Base-by-base conservation (phyloP, 768 basidiomycete genomes). In the Pholiota microspora region DNA sequence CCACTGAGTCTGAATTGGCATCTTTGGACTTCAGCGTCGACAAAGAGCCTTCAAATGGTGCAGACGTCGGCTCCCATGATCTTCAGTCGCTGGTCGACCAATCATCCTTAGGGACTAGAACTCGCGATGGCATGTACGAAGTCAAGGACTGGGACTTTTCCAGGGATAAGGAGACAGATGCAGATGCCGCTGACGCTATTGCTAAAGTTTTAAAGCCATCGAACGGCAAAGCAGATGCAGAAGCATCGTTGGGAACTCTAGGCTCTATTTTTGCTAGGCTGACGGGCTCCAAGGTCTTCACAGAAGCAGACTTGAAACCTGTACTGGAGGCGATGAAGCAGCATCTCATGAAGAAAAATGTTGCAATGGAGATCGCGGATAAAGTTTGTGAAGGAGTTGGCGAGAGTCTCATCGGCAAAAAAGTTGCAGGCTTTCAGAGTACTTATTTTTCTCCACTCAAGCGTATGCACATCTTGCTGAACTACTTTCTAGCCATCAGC, bases 311-410 rank as follows among this genome's bases (percentile, higher is more conserved):
- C 68, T 70, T 98, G 51, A 82, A 83, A 60, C 96, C 96, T 7
- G 90, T 96, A 0, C 68, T 98, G 42, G 88, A 88, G 48, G 91
- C 85, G 15, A 98, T 98, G 94, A 94, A 96, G 69, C 92, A 95
- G 57, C 96, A 98, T 70, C 77, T 99, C 42, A 98, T 98, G 94
- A 85, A 89, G 73, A 98, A 98, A 78, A 99, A 99, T 64, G 97
- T 99, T 4, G 97, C 97, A 3, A 91, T 85, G 70, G 94, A 95
- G 55, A 98, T 98, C 58, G 80, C 95, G 10, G 93, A 95, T 57
- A 93, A 94, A 69, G 84, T 99, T 9, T 96, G 94, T 64, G 94
- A 96, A 67, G 85, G 90, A 5, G 94, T 99, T n/a, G 93, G 92
- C 0, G 85, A 92, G 64, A 83, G 82, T 38, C 78, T 99, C 28